Evolutionary conservation across 108 stramenopile species (phyloP).

Genomic region (Nannochloropsis salina): DNA sequence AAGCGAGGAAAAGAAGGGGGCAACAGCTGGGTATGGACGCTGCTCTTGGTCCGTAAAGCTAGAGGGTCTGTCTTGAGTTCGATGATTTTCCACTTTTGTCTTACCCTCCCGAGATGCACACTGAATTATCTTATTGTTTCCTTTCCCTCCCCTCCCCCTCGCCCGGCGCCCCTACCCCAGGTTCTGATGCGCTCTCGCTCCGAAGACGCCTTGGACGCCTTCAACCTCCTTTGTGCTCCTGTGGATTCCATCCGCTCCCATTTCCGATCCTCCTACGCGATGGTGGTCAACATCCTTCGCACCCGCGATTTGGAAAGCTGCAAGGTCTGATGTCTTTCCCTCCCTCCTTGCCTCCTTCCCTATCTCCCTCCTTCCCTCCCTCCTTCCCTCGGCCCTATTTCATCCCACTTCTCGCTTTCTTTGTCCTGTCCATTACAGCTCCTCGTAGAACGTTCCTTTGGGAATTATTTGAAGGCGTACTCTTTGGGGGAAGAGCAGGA

Average conservation of each 20-base stretch:
- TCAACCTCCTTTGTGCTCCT: conserved; percentile 40
- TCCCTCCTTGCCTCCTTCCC: not conserved
- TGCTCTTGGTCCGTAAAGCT: not conserved
- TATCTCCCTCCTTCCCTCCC: not conserved
- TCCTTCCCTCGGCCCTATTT: not conserved
- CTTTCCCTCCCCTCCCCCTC: not conserved
- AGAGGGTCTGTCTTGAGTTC: not conserved
- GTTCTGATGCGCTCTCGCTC: conserved; percentile 44
- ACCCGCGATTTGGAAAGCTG: conserved; percentile 32
- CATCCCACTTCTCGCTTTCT: not conserved
- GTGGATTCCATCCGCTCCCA: conserved; percentile 29
- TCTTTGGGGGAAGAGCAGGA: not conserved
- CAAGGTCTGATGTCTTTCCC: not conserved
- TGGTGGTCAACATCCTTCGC: conserved; percentile 42
- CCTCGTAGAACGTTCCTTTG: conserved; percentile 43
- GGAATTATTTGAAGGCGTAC: conserved; percentile 32
- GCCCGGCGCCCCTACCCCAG: not conserved
- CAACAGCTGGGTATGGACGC: too few relatives aligned
- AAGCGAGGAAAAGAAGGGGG: not conserved
- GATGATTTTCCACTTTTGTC: not conserved
- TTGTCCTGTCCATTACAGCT: not conserved
- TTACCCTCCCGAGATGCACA: not conserved
- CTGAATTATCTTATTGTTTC: not conserved
- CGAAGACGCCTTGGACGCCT: conserved; percentile 43
- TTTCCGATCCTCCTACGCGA: conserved; percentile 30